Percentiles rank a stretch among this genome's conserved stretches.
Conservation (phyloP, 1,284 basidiomycete species). For the Tilletia setariae region DNA sequence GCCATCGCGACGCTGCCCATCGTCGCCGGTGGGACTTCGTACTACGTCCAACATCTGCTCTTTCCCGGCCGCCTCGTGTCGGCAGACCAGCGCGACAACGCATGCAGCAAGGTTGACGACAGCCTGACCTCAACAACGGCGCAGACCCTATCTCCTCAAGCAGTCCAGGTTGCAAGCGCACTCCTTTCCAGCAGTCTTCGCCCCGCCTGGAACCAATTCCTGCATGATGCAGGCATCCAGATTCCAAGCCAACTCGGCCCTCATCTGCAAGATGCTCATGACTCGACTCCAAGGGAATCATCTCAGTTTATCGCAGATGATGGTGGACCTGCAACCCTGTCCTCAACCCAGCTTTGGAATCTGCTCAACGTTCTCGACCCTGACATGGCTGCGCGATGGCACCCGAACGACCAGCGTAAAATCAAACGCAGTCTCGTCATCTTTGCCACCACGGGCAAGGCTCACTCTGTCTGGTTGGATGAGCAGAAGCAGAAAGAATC, state of each 20-base stretch:
- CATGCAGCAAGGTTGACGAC: background rate
- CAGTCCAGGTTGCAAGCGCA: too few species aligned
- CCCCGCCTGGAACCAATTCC: too few species aligned
- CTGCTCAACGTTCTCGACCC: conserved; percentile 73
- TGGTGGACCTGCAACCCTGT: too few species aligned
- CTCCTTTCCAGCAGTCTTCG: too few species aligned
- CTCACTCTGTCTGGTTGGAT: conserved; percentile 67
- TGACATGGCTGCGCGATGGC: conserved; percentile 77
- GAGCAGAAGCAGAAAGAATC: conserved; percentile 59
- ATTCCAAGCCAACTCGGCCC: too few species aligned
- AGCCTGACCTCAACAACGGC: background rate
- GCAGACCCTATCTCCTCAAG: background rate
- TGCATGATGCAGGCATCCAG: too few species aligned
- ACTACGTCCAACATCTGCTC: conserved; percentile 89
- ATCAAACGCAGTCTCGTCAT: conserved; percentile 76
- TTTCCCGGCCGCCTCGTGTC: conserved; percentile 55
- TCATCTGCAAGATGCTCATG: too few species aligned
- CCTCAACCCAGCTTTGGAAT: conserved; percentile 56
- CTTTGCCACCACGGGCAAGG: conserved; percentile 69
- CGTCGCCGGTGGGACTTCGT: conserved; percentile 89
- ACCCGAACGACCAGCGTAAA: conserved; percentile 90
- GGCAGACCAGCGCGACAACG: background rate
- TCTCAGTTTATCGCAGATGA: too few species aligned
- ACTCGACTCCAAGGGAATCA: too few species aligned
- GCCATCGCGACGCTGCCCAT: conserved; percentile 69